A percentile compares a stretch with the other conserved stretches of the same genome.
These are phyloP conservation scores for Aristolochia contorta DNA, from an alignment of 164 flowering plant genomes.

Conservation along the genomic window DNA sequence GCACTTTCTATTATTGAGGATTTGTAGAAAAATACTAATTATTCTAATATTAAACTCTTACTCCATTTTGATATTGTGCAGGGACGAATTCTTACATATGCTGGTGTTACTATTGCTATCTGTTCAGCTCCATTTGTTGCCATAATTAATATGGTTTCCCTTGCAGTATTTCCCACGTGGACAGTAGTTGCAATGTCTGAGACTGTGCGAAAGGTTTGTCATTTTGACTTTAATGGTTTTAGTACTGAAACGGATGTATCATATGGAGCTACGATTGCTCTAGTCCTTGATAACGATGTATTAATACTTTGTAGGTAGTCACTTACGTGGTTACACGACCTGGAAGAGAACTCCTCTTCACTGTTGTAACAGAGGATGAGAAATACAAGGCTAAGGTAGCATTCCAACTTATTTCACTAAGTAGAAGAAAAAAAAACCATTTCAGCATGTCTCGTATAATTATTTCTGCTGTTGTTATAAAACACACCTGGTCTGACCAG, in stretches of 20 bases:
- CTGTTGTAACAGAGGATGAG: constrained; percentile 93
- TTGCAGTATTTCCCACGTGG: constrained; percentile 91
- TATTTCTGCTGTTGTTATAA: too few relatives aligned
- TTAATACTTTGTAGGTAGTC: constrained; percentile 47
- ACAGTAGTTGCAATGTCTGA: constrained; percentile 68
- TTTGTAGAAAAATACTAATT: too few relatives aligned
- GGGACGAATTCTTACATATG: constrained; percentile 85
- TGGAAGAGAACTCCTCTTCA: constrained; percentile 86
- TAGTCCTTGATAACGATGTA: not conserved
- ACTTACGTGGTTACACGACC: constrained; percentile 90
- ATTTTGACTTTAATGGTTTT: not conserved
- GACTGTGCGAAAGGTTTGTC: constrained; percentile 69
- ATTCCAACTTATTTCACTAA: not conserved
- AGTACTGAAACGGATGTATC: not conserved
- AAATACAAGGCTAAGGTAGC: constrained; percentile 92
- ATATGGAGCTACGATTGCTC: not conserved
- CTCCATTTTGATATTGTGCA: constrained; percentile 16
- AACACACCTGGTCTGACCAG: too few relatives aligned
- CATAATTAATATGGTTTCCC: constrained; percentile 51
- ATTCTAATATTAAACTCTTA: not conserved
- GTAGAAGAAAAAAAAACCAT: too few relatives aligned
- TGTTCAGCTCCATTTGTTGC: constrained; percentile 75
- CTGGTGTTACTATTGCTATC: constrained; percentile 77
- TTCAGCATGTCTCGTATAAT: too few relatives aligned
- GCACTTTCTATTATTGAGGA: too few relatives aligned